Base-by-base conservation (phyloP, 106 monocot genomes). In the Apostasia ramifera region DNA sequence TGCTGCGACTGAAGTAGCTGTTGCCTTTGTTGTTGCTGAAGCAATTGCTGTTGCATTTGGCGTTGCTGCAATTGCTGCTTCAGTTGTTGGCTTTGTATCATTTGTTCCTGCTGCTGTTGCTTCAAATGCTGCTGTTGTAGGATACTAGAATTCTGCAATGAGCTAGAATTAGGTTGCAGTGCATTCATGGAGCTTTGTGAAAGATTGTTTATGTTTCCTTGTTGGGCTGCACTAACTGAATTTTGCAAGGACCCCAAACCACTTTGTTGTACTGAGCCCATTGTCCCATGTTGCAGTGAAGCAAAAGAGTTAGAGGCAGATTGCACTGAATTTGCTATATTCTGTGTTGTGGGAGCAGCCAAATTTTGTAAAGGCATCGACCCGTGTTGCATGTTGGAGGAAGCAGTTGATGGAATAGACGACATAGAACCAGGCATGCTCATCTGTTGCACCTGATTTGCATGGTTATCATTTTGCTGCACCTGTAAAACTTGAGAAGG, bases 381-480 rank as follows among this genome's bases (percentile, higher is more conserved):
- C 53, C 77, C 69, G 75, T 70, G 76, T 58, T 85, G 85, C 77
- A 82, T 50, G 48, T 59, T 74, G 11, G 86, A 66, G 9, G 61
- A 55, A 42, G 40, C 61, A 43, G 77, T 67, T 7, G 78, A 57
- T 14, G 82, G 85, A 67, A 85, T 72, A 57, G 83, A 56, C 8
- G 84, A 59, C n/a, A 66, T 75, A 14, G 78, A 77, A 74, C 81
- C 65, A 79, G 75, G 74, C 59, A 82, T 42, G 73, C 67, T 91
- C 68, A 83, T 66, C 55, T 70, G 82, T 66, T 84, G 82, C 45
- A 81, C 56, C 73, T 80, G 89, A 53, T 82, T 87, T 72, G 49
- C 73, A 73, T 84, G 77, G 70, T 57, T 83, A 10, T 92, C 97
- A 59, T 75, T 76, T 63, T 87, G 86, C 55, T 85, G 89, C 50